Conservation (phyloP, 2,329 filamentous ascomycete genomes). For the Aspergillus texensis region DNA sequence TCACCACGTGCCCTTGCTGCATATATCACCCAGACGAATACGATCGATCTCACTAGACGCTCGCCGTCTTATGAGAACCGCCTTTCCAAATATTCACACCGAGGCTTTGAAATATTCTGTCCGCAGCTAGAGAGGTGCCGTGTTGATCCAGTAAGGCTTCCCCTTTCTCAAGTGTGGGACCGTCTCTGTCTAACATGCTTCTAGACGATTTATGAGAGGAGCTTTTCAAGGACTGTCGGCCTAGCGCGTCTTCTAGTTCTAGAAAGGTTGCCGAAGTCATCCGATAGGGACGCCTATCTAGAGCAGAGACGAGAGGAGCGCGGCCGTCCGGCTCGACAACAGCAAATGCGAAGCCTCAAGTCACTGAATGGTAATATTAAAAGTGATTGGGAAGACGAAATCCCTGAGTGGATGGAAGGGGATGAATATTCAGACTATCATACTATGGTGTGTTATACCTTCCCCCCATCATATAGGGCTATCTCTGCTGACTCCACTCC, state of each 20-base stretch:
- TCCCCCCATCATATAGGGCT: conserved; percentile 38
- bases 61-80: conserved; percentile 88
- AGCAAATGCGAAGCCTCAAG: conserved; percentile 32
- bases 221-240: conserved; percentile 73
- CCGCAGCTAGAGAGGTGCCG: conserved; percentile 71
- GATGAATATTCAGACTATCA: conserved; percentile 80
- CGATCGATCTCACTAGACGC: conserved; percentile 74
- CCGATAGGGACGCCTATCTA: conserved; percentile 70
- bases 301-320: conserved; percentile 71
- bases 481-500: not conserved
- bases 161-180: not conserved
- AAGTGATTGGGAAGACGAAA: conserved; percentile 73
- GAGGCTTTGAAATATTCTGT: conserved; percentile 85
- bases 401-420: conserved; percentile 79
- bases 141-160: conserved; percentile 63
- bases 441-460: conserved; percentile 64
- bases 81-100: conserved; percentile 80
- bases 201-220: conserved; percentile 77
- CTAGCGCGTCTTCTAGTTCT: conserved; percentile 78
- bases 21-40: conserved; percentile 81
- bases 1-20: conserved; percentile 76
- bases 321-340: conserved; percentile 60
- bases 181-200: not conserved
- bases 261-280: conserved; percentile 72
- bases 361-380: conserved; percentile 73